Evolutionary conservation across 75 land plant genomes (phyloP).

Genomic region (Selaginella tamariscina): DNA sequence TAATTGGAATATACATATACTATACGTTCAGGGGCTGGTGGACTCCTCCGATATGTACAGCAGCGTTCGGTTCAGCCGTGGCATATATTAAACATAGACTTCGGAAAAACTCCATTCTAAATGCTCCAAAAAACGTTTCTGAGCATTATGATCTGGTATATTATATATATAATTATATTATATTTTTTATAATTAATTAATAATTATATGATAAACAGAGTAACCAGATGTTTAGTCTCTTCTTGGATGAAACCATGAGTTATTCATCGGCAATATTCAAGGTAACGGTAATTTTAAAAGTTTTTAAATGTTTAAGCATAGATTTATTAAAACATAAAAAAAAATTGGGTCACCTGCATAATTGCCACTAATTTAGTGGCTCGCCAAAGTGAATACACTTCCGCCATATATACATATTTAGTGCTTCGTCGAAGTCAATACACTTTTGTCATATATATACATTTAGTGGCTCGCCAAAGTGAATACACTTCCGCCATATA

Average conservation of each 20-base stretch:
- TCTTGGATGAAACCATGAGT: slow-evolving; percentile 91
- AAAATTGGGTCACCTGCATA: too few species aligned
- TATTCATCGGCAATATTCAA: slow-evolving; percentile 89
- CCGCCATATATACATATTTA: too few species aligned
- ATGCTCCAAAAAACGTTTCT: slow-evolving; percentile 86
- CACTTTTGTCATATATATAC: too few species aligned
- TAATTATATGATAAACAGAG: slow-evolving; percentile 35
- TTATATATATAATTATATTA: not conserved
- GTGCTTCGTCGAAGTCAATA: too few species aligned
- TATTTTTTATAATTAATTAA: not conserved
- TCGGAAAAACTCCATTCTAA: slow-evolving; percentile 65
- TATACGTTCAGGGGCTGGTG: slow-evolving; percentile 92
- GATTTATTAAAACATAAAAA: too few species aligned
- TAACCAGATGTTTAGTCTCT: slow-evolving; percentile 77
- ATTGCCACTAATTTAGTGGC: too few species aligned
- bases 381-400: too few species aligned
- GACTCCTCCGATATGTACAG: slow-evolving; percentile 67
- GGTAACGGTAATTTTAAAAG: too few species aligned
- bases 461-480: too few species aligned
- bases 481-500: too few species aligned
- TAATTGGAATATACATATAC: too few species aligned
- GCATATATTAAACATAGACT: slow-evolving; percentile 58
- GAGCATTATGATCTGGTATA: slow-evolving; percentile 82
- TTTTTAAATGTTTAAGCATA: too few species aligned
- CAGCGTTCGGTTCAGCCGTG: slow-evolving; percentile 61